Base-by-base conservation (phyloP, 2,329 filamentous ascomycete species). In the Metarhizium sp. region DNA sequence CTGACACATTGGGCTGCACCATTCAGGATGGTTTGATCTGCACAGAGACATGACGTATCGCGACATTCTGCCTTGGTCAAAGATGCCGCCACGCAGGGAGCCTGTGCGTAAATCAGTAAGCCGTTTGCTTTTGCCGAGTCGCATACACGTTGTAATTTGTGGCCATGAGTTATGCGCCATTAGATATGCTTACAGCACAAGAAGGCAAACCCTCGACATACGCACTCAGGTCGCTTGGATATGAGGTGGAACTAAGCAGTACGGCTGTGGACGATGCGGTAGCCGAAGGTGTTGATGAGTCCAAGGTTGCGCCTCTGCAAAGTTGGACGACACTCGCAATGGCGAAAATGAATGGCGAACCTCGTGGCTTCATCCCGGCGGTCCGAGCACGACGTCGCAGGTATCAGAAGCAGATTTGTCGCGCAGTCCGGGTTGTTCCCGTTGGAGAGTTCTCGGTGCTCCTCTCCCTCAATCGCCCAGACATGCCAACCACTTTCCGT, bases 31-130 rank as follows among this genome's bases (percentile, higher is more conserved):
- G 25, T 10, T 5, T 46, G 14, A 20, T 56, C 34, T 5, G 54
- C 52, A 36, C 54, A 56, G 36, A 56, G 25, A 34, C 54, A 56
- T 32, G 42, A 52, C 34, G 29, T 30, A 10, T 50, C 38, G 34
- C n/a, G 14, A 46, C 54, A 56, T 29, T 34, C 4, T 10, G n/a
- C 14, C 2, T 18, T 32, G 16, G 38, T 36, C 16, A 56, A 25
- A 5, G 50, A 50, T 30, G 36, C 18, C 34, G 48, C 32, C 46
- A 53, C 2, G 7, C 54, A 56, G 5, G 25, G 14, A 43, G 54
- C 45, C 54, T 55, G 45, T 16, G 6, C 3, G n/a, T 25, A 10
- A 25, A 32, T 29, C 47, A 46, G 16, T 13, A 45, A 18, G 32
- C 54, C 36, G 2, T 2, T 29, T 11, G n/a, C n/a, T n/a, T n/a